These are phyloP conservation scores for Penicillium janthinellum DNA, from an alignment of 2,329 filamentous ascomycete genomes.

Conservation along the genomic window DNA sequence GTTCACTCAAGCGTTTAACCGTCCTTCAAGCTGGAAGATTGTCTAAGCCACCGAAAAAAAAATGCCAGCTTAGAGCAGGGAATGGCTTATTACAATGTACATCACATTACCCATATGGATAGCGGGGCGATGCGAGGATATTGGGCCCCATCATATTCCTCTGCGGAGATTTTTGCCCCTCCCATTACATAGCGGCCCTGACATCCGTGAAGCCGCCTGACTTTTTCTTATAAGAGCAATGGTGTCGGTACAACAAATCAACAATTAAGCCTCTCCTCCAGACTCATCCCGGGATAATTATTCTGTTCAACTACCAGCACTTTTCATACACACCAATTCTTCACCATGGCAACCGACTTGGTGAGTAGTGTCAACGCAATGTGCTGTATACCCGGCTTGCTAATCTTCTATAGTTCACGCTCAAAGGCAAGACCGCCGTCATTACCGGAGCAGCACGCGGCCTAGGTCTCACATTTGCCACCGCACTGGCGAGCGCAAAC, in stretches of 20 bases:
- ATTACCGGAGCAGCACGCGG: constrained; percentile 27
- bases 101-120: background rate
- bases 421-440: constrained; percentile 25
- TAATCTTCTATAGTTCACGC: constrained; percentile 13
- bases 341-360: constrained; percentile 4
- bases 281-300: background rate
- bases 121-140: constrained; percentile 2
- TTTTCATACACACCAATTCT: background rate
- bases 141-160: constrained; percentile 1
- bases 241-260: background rate
- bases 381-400: constrained; percentile 5
- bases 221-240: constrained; percentile 5
- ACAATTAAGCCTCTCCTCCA: background rate
- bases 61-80: background rate
- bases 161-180: constrained; percentile 5
- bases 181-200: background rate
- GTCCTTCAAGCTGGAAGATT: background rate
- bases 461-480: constrained; percentile 26
- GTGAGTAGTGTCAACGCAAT: constrained; percentile 2
- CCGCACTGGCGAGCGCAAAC: constrained; percentile 19
- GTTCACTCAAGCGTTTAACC: background rate
- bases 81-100: constrained; percentile 4
- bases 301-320: background rate
- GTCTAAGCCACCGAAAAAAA: background rate
- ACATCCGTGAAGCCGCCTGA: background rate